Conservation (phyloP, 495 filamentous ascomycete genomes). For the Durotheca rogersii region DNA sequence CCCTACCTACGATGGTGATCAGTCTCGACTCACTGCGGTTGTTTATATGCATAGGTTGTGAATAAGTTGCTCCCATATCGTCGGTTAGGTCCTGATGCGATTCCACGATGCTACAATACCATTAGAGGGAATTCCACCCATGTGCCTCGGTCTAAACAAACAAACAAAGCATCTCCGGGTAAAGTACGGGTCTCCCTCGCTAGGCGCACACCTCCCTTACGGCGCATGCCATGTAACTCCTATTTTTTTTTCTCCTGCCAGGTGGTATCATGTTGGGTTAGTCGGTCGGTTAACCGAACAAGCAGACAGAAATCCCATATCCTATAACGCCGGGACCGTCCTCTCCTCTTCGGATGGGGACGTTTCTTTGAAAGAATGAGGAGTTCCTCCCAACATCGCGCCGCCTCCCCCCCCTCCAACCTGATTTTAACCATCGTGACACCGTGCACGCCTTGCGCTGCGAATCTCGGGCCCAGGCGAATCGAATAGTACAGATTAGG, state of each 20-base stretch:
- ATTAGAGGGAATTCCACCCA: too few relatives aligned
- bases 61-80: too few relatives aligned
- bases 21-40: too few relatives aligned
- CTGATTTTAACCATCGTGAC: neutral
- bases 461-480: conserved; percentile 9
- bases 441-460: neutral
- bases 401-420: neutral
- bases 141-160: too few relatives aligned
- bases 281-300: conserved; percentile 3
- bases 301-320: conserved; percentile 10
- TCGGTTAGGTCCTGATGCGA: too few relatives aligned
- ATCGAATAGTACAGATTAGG: conserved; percentile 24
- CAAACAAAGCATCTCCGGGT: conserved; percentile 20
- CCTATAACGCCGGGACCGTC: conserved; percentile 7
- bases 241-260: conserved; percentile 17
- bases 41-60: too few relatives aligned
- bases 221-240: conserved; percentile 21
- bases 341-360: conserved; percentile 19
- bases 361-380: conserved; percentile 6
- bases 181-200: conserved; percentile 9
- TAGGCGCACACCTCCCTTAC: conserved; percentile 14
- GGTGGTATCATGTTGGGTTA: conserved; percentile 29
- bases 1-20: too few relatives aligned
- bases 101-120: too few relatives aligned
- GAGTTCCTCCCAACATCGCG: conserved; percentile 4